Evolutionary conservation across 1,139 yeast genomes (phyloP).

Genomic region (Lodderomyces metapsilosis): DNA sequence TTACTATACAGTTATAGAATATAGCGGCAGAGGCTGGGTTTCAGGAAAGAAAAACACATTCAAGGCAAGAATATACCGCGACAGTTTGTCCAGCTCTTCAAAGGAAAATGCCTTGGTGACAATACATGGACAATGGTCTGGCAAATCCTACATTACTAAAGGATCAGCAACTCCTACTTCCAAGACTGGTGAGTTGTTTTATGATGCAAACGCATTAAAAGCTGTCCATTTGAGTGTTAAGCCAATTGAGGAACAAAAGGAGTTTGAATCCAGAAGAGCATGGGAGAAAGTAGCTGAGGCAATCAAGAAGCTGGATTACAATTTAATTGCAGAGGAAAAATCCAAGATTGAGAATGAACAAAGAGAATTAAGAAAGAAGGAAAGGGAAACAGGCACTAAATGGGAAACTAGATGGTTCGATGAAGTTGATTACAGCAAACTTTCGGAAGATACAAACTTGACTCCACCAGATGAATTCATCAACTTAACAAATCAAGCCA

Average conservation of each 20-base stretch:
- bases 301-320: constrained; percentile 68
- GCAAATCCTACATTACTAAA: constrained; percentile 51
- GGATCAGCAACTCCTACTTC: constrained; percentile 42
- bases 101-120: constrained; percentile 73
- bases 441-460: constrained; percentile 18
- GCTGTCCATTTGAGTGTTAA: constrained; percentile 67
- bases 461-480: constrained; percentile 42
- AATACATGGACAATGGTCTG: constrained; percentile 92
- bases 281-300: constrained; percentile 92
- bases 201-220: constrained; percentile 57
- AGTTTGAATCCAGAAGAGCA: constrained; percentile 76
- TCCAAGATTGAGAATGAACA: constrained; percentile 77
- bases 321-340: constrained; percentile 71
- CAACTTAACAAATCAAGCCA: constrained; percentile 52
- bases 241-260: constrained; percentile 73
- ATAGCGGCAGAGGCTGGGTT: constrained; percentile 90
- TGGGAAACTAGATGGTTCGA: constrained; percentile 87
- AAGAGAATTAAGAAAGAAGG: constrained; percentile 74
- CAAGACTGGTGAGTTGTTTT: constrained; percentile 55
- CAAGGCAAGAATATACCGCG: constrained; percentile 75
- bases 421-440: constrained; percentile 41
- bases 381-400: constrained; percentile 53
- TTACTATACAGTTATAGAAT: constrained; percentile 70
- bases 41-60: constrained; percentile 93
- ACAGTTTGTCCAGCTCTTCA: constrained; percentile 43